Conservation (phyloP, 1,284 basidiomycete genomes). For the Clitocybe nebularis region DNA sequence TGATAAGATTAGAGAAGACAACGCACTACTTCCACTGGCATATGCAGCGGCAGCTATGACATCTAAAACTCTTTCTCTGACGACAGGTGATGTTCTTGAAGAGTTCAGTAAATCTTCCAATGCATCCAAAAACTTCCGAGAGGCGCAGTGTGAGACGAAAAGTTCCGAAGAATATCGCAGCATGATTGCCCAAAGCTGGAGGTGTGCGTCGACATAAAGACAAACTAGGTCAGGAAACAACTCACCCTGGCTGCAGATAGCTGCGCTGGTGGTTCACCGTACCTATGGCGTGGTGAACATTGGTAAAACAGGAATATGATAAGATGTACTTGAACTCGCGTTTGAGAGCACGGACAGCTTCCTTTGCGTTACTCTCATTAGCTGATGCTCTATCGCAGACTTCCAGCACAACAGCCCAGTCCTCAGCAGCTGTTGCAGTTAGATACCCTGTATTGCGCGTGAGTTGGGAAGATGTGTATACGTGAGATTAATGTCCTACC, state of each 20-base stretch:
- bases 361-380: constrained; percentile 66
- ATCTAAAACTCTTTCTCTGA: constrained; percentile 66
- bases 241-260: constrained; percentile 67
- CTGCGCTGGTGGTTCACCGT: constrained; percentile 67
- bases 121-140: constrained; percentile 73
- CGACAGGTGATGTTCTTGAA: constrained; percentile 62
- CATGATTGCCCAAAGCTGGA: constrained; percentile 81
- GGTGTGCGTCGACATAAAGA: neutral
- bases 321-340: constrained; percentile 69
- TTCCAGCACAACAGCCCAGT: constrained; percentile 74
- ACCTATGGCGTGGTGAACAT: constrained; percentile 33
- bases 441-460: constrained; percentile 67
- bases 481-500: constrained; percentile 33
- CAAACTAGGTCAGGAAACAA: constrained; percentile 8
- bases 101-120: constrained; percentile 65
- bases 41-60: constrained; percentile 72
- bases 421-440: constrained; percentile 71
- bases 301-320: no score
- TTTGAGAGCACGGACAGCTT: constrained; percentile 67
- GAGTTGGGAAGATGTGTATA: neutral
- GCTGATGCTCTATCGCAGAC: constrained; percentile 72
- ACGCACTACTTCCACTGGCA: constrained; percentile 48
- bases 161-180: constrained; percentile 63
- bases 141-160: constrained; percentile 64
- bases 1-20: neutral